These are phyloP conservation scores for Amanita inopinata DNA, from an alignment of 768 basidiomycete species.

Conservation along the genomic window DNA sequence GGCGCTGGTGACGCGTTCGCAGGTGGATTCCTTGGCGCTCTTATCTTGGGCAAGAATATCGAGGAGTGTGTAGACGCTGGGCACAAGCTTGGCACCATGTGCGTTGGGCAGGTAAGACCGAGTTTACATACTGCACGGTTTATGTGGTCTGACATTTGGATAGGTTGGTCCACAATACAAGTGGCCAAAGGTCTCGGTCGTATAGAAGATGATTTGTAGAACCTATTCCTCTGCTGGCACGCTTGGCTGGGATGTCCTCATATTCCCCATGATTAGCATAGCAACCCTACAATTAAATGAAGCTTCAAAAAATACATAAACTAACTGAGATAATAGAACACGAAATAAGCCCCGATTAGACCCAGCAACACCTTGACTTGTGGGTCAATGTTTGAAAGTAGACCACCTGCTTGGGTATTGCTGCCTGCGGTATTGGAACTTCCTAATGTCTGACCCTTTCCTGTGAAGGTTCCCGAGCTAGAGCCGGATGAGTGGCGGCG, in stretches of 20 bases:
- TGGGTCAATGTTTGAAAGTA: slow-evolving; percentile 39
- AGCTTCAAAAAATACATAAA: background rate
- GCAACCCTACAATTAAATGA: background rate
- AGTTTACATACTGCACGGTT: background rate
- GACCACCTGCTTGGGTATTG: slow-evolving; percentile 9
- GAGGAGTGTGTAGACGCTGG: slow-evolving; percentile 77
- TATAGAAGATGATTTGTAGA: too few relatives aligned
- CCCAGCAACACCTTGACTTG: slow-evolving; percentile 58
- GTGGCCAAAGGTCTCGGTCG: slow-evolving; percentile 39
- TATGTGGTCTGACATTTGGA: background rate
- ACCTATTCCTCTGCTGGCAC: too few relatives aligned
- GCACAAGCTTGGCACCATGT: slow-evolving; percentile 80
- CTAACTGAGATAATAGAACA: slow-evolving; percentile 44
- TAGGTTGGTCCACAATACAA: slow-evolving; percentile 44
- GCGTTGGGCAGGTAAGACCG: slow-evolving; percentile 66
- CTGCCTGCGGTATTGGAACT: slow-evolving; percentile 30
- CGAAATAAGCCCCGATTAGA: slow-evolving; percentile 51
- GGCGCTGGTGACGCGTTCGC: slow-evolving; percentile 98
- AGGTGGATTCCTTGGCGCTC: slow-evolving; percentile 88
- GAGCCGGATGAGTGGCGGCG: slow-evolving; percentile 36
- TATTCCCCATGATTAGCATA: background rate
- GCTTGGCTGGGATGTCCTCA: too few relatives aligned
- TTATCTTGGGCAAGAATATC: slow-evolving; percentile 65
- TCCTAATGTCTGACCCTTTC: slow-evolving; percentile 67
- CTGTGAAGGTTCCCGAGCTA: slow-evolving; percentile 44